Evolutionary conservation across 345 rosid genomes (phyloP).

Genomic region (Boechera retrofracta): DNA sequence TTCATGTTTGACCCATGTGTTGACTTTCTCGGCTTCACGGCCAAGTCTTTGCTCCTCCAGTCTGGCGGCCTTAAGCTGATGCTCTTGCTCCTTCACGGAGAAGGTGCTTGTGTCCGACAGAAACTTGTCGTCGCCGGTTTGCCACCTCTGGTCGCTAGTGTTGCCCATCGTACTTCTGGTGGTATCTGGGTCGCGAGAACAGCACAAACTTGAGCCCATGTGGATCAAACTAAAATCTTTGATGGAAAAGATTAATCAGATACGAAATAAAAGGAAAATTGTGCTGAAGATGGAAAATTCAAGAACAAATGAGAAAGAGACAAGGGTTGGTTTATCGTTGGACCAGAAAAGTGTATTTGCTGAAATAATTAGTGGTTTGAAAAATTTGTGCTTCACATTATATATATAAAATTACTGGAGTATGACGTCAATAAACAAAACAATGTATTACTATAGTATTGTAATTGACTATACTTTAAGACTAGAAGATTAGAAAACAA

Average conservation of each 20-base stretch:
- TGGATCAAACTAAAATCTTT: slow-evolving; percentile 23
- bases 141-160: slow-evolving; percentile 32
- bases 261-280: neutral
- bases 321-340: slow-evolving; percentile 23
- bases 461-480: neutral
- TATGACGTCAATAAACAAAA: slow-evolving; percentile 26
- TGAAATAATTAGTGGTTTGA: slow-evolving; percentile 33
- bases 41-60: slow-evolving; percentile 39
- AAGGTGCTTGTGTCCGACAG: slow-evolving; percentile 37
- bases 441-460: neutral
- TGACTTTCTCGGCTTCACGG: slow-evolving; percentile 44
- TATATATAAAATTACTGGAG: neutral
- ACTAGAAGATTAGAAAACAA: neutral
- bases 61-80: slow-evolving; percentile 33
- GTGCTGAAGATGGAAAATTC: slow-evolving; percentile 1
- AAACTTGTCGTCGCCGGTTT: slow-evolving; percentile 20
- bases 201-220: slow-evolving; percentile 46
- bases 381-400: neutral
- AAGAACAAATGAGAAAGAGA: slow-evolving; percentile 27
- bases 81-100: slow-evolving; percentile 42
- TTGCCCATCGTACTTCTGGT: neutral
- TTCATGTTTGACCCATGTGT: slow-evolving; percentile 41
- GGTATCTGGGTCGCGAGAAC: slow-evolving; percentile 32
- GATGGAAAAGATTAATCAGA: neutral
- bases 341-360: slow-evolving; percentile 16